phyloP scores from a whole-genome alignment of 179 eudicot genomes.

The Carnegiea gigantea region DNA sequence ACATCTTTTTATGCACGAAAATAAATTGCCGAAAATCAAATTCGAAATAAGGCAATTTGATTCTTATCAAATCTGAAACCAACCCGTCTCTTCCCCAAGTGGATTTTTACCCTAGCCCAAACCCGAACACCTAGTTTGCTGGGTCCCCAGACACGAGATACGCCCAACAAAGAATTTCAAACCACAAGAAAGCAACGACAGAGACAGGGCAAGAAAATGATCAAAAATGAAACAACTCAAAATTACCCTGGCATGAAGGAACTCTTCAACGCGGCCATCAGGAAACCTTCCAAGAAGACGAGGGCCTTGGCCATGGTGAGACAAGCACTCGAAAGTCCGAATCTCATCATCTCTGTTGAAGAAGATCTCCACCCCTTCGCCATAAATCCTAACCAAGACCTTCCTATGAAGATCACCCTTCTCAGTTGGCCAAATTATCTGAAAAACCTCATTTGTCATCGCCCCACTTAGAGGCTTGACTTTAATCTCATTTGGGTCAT shows the following conservation, averaged over 20 bases:
- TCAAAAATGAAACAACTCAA: not conserved
- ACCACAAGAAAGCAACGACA: not conserved
- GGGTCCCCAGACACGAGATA: not conserved
- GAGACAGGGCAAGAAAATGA: not conserved
- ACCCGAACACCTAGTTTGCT: not conserved
- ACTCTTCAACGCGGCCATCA: conserved; percentile 84
- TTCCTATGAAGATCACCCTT: conserved; percentile 35
- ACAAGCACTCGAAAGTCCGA: conserved; percentile 62
- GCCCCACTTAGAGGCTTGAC: conserved; percentile 71
- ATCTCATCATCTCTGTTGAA: conserved; percentile 77
- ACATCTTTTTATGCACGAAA: too few species aligned
- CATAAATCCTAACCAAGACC: conserved; percentile 72
- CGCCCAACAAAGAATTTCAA: not conserved
- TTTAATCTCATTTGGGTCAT: conserved; percentile 46
- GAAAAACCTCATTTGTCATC: conserved; percentile 77
- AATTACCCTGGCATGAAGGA: conserved; percentile 78
- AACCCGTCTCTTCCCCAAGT: too few species aligned
- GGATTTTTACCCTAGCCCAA: not conserved
- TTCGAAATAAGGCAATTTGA: not conserved
- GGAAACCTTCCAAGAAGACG: conserved; percentile 68
- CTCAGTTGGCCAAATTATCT: conserved; percentile 59
- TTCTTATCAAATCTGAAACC: too few species aligned
- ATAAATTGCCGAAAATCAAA: not conserved
- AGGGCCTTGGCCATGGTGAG: conserved; percentile 74
- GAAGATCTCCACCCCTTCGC: conserved; percentile 78